Evolutionary conservation across 768 basidiomycete species (phyloP).

Genomic region (Auriculariales sp.): DNA sequence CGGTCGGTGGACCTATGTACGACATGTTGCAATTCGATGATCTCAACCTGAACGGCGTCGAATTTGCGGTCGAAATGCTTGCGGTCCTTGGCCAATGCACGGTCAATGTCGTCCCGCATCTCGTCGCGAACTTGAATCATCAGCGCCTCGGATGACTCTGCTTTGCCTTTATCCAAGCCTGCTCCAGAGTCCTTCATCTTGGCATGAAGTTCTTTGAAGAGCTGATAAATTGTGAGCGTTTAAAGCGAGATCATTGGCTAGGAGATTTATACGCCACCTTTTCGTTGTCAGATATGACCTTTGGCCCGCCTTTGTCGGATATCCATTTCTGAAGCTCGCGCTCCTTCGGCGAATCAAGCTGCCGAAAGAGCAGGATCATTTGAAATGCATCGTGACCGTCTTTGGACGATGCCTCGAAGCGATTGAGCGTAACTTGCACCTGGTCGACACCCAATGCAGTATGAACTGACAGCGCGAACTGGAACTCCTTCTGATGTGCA

Average conservation of each 20-base stretch:
- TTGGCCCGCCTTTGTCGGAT: slow-evolving; percentile 22
- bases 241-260: background rate
- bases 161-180: background rate
- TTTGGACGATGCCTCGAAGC: background rate
- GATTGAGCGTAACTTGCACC: slow-evolving; percentile 18
- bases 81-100: slow-evolving; percentile 23
- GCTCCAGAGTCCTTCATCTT: background rate
- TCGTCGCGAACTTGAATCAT: slow-evolving; percentile 8
- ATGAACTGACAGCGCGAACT: slow-evolving; percentile 23
- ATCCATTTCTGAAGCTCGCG: slow-evolving; percentile 24
- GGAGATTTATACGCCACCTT: slow-evolving; percentile 13
- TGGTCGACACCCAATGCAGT: slow-evolving; percentile 22
- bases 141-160: background rate
- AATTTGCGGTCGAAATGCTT: slow-evolving; percentile 31
- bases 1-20: slow-evolving; percentile 21
- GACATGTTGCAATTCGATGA: slow-evolving; percentile 15
- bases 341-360: slow-evolving; percentile 25
- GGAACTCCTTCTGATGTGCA: slow-evolving; percentile 21
- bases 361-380: slow-evolving; percentile 22
- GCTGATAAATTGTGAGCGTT: background rate
- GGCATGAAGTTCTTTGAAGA: background rate
- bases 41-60: slow-evolving; percentile 27
- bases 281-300: slow-evolving; percentile 21
- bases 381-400: slow-evolving; percentile 13
- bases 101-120: slow-evolving; percentile 14